Evolutionary conservation across 2,329 filamentous ascomycete species (phyloP).

Genomic region (Stachybotrys echinatus): DNA sequence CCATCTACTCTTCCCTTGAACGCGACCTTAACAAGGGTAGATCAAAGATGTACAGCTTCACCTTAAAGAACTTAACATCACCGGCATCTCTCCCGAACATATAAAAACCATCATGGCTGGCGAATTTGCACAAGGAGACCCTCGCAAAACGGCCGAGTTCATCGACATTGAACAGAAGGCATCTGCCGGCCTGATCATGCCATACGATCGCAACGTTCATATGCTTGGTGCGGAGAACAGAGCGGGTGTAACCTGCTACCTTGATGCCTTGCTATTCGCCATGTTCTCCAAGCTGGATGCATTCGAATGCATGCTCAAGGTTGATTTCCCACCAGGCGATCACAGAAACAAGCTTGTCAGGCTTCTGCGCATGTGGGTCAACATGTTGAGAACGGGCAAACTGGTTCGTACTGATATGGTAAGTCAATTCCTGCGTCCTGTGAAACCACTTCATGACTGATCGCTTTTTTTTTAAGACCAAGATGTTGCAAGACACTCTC

Average conservation of each 20-base stretch:
- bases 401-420: conserved; percentile 83
- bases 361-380: conserved; percentile 84
- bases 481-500: conserved; percentile 75
- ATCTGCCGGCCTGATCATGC: conserved; percentile 69
- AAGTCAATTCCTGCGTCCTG: conserved; percentile 20
- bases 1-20: neutral
- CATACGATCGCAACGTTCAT: conserved; percentile 64
- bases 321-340: conserved; percentile 64
- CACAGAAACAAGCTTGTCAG: conserved; percentile 67
- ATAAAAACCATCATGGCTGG: conserved; percentile 52
- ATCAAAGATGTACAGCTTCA: conserved; percentile 33
- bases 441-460: conserved; percentile 16
- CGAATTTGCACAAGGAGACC: conserved; percentile 61
- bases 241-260: conserved; percentile 84
- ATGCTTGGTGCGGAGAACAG: conserved; percentile 86
- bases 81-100: conserved; percentile 50
- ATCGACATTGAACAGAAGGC: conserved; percentile 76
- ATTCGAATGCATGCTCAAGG: conserved; percentile 89
- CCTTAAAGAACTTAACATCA: conserved; percentile 38
- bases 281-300: conserved; percentile 91
- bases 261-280: conserved; percentile 86
- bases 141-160: conserved; percentile 70
- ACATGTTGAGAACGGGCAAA: conserved; percentile 78
- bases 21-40: conserved; percentile 18
- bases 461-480: conserved; percentile 56